phyloP scores from a whole-genome alignment of 352 stramenopile genomes.

The Thalassiosira exigua region DNA sequence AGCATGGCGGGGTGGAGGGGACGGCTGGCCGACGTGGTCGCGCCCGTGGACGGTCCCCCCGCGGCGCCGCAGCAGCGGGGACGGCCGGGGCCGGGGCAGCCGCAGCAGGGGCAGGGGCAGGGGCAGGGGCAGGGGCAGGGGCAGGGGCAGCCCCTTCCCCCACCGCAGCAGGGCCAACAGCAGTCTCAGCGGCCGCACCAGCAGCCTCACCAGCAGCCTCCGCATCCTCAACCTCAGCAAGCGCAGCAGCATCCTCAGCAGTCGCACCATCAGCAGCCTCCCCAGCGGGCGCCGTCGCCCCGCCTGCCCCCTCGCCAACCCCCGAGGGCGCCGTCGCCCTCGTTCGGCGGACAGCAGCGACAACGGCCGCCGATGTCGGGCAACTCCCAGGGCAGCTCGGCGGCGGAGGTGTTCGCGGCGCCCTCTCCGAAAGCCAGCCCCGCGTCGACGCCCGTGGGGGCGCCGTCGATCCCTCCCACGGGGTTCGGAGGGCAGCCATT shows the following conservation, averaged over 20 bases:
- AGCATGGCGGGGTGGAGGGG: constrained; percentile 12
- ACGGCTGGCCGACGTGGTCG: constrained; percentile 28
- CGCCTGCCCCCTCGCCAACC: not conserved
- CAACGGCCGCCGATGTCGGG: too few species aligned
- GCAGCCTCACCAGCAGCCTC: not conserved
- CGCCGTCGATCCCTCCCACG: not conserved
- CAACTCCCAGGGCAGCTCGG: not conserved
- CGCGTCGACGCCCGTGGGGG: not conserved
- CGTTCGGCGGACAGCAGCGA: not conserved
- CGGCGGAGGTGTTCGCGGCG: constrained; percentile 9
- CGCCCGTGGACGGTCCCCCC: not conserved
- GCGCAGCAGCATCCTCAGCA: not conserved
- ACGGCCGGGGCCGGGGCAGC: not conserved
- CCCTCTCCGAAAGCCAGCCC: not conserved
- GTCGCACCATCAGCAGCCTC: not conserved
- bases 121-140: not conserved
- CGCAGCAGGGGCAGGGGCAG: not conserved
- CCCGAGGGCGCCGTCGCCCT: not conserved
- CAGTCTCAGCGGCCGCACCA: not conserved
- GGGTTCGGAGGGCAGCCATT: not conserved
- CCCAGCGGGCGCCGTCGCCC: not conserved
- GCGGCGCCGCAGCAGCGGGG: not conserved
- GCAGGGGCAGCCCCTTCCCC: not conserved
- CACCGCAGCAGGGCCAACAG: not conserved
- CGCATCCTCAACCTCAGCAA: not conserved